Percentiles rank a stretch among this genome's conserved stretches.
Conservation (phyloP, 2,329 filamentous ascomycete genomes). For the Sphaerulina vaccinii region DNA sequence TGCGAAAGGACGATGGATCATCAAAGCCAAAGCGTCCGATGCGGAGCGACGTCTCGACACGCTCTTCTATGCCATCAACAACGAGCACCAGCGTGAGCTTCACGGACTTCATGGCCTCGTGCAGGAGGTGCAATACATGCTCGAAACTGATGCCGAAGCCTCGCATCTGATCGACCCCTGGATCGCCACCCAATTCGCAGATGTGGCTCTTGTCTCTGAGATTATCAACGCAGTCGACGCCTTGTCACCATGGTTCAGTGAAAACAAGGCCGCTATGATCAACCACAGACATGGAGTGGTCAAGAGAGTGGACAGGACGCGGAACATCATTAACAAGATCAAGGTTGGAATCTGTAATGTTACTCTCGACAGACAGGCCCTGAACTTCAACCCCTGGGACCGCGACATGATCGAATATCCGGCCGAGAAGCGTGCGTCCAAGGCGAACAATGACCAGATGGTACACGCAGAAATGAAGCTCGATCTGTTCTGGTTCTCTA, state of each 20-base stretch:
- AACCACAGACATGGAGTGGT: not conserved
- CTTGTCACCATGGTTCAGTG: constrained; percentile 19
- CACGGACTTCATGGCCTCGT: constrained; percentile 26
- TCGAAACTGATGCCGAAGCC: constrained; percentile 30
- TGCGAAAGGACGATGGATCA: constrained; percentile 5
- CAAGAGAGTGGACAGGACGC: constrained; percentile 8
- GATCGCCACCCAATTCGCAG: constrained; percentile 28
- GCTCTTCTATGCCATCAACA: constrained; percentile 34
- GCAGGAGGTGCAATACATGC: constrained; percentile 32
- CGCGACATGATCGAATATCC: constrained; percentile 49
- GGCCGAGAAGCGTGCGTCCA: constrained; percentile 48
- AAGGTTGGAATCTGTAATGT: constrained; percentile 5
- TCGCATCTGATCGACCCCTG: constrained; percentile 27
- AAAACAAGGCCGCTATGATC: constrained; percentile 12
- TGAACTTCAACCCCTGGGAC: constrained; percentile 23
- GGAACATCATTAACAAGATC: constrained; percentile 8
- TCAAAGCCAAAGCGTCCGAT: constrained; percentile 6
- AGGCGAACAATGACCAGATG: constrained; percentile 47
- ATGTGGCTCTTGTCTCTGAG: constrained; percentile 32
- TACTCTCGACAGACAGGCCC: not conserved
- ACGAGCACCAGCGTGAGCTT: constrained; percentile 16
- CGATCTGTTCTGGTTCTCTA: constrained; percentile 48
- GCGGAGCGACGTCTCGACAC: constrained; percentile 17
- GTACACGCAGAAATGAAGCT: constrained; percentile 50
- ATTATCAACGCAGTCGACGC: constrained; percentile 18